Evolutionary conservation across 768 basidiomycete species (phyloP), one percentile per base, ranked within the genome.

Genomic region (Leccinellum albellum): DNA sequence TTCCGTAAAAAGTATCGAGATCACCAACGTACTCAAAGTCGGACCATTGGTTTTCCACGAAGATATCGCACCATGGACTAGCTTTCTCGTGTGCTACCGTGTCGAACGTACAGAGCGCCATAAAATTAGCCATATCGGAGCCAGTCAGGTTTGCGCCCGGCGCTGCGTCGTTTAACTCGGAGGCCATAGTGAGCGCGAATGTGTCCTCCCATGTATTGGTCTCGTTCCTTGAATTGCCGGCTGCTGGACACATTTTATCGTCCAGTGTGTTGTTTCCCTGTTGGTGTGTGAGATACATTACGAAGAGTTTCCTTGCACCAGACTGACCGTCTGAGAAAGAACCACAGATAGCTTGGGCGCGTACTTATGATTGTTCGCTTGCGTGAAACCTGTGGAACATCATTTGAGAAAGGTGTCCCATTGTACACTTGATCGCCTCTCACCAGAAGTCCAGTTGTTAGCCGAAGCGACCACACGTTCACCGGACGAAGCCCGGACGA

Each of bases 41-140:
- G 10, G 71, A 71, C 66, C 86, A 92, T 40, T 91, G 89, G 0
- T 76, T 70, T 13, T 63, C 46, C 0, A 73, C 73, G 69, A 94
- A 94, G 5, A 91, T 65, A 4, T 66, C 67, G 66, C 93, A 94
- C 74, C 87, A 93, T 2, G 79, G 80, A 59, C 86, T 87, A 49
- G 70, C 64, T 23, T 56, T 61, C 54, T 80, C 75, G 45, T 67
- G 71, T 6, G 76, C 79, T 44, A 82, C 78, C 31, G 80, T 87
- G 55, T 92, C 87, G 65, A 93, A 91, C 0, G 89, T 77, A 65
- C 92, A 94, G 50, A 94, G 75, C 1, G 82, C 76, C 66, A 91
- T 82, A 47, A 94, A 72, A 53, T 74, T 78, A 40, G 78, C 75
- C 0, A 83, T 74, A 64, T 94, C 87, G 2, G 58, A 55, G 13